Conservation (phyloP, 2,329 filamentous ascomycete species). For the Chaetomium sp. region DNA sequence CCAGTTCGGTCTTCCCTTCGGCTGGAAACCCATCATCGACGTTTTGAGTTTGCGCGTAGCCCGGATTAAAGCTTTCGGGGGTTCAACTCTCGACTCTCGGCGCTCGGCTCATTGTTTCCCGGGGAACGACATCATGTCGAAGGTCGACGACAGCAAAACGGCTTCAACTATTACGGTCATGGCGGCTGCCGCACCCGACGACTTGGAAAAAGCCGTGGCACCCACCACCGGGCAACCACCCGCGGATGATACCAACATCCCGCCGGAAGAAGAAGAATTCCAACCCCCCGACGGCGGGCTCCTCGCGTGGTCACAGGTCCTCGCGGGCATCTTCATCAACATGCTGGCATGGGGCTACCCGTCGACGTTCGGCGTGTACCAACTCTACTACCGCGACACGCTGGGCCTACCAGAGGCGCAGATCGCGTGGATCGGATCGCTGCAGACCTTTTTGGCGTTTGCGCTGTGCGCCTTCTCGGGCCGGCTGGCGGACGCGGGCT, state of each 20-base stretch:
- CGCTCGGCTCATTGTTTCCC: too few species aligned
- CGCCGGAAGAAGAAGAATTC: slow-evolving; percentile 11
- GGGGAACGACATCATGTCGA: too few species aligned
- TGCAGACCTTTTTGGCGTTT: slow-evolving; percentile 47
- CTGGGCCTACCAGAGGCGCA: slow-evolving; percentile 30
- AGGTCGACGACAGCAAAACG: too few species aligned
- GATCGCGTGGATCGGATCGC: slow-evolving; percentile 45
- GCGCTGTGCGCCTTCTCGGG: slow-evolving; percentile 43
- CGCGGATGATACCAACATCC: not conserved
- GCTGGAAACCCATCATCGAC: too few species aligned
- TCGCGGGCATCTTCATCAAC: slow-evolving; percentile 42
- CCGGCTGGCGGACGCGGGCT: slow-evolving; percentile 44
- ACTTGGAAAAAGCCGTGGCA: slow-evolving; percentile 11
- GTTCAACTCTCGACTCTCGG: too few species aligned
- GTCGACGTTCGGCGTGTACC: slow-evolving; percentile 43
- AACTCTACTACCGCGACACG: slow-evolving; percentile 37
- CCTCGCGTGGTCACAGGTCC: slow-evolving; percentile 44
- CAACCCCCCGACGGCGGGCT: slow-evolving; percentile 39
- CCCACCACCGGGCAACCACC: not conserved
- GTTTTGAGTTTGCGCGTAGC: too few species aligned
- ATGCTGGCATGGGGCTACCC: slow-evolving; percentile 46
- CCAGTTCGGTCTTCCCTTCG: too few species aligned
- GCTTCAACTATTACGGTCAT: too few species aligned
- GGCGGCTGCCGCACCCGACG: slow-evolving; percentile 3
- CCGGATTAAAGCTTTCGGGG: too few species aligned